Conservation (phyloP, 352 stramenopile species). For the Globisporangium radiosum region DNA sequence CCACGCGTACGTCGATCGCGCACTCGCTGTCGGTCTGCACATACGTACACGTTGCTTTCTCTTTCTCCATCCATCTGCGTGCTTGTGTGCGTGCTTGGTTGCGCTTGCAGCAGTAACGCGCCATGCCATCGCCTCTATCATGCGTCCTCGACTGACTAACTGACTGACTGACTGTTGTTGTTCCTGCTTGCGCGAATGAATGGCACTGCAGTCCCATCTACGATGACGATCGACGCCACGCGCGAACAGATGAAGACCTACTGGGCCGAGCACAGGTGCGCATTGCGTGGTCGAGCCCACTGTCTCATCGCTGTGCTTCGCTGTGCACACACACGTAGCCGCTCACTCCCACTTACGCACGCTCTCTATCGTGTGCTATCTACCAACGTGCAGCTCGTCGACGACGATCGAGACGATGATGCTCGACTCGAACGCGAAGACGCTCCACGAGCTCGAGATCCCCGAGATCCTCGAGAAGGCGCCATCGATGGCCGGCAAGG, state of each 20-base stretch:
- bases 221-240: constrained; percentile 49
- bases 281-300: not conserved
- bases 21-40: not conserved
- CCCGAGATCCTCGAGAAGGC: constrained; percentile 73
- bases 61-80: not conserved
- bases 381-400: constrained; percentile 1
- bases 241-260: constrained; percentile 76
- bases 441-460: constrained; percentile 66
- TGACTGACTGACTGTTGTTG: not conserved
- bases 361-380: not conserved
- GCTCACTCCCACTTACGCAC: constrained; percentile 4
- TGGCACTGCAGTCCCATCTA: constrained; percentile 3
- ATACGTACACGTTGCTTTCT: not conserved
- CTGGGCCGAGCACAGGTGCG: constrained; percentile 64
- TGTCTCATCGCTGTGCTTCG: not conserved
- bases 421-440: constrained; percentile 75
- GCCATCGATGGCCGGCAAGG: constrained; percentile 44
- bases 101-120: not conserved
- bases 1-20: not conserved
- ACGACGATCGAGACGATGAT: constrained; percentile 81
- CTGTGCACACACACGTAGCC: not conserved
- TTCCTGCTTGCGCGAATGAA: not conserved
- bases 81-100: not conserved
- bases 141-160: not conserved
- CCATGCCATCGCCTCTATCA: not conserved